Evolutionary conservation across 305 asterid species (phyloP), one percentile per base, ranked within the genome.

Genomic region (Rubia balearica): DNA sequence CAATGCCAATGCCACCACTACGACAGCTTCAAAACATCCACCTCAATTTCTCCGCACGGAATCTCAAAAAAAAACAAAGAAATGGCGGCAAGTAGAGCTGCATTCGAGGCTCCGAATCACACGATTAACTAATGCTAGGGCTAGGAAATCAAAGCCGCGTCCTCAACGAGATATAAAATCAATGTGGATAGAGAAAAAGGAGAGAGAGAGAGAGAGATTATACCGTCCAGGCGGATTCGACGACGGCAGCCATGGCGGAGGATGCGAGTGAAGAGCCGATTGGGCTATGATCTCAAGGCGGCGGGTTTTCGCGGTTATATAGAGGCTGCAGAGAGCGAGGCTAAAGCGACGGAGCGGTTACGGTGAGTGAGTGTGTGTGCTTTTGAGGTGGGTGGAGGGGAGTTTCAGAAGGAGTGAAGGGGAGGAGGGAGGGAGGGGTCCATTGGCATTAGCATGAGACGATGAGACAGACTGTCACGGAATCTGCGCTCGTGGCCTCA

Each of bases 191-290:
- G 59, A n/a, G 21, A 7, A 21, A 51, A 33, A 3, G 33, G 55
- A 8, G 9, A 42, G 46, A 42, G 46, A 42, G 19, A 51, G 2
- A 61, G 24, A 12, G 45, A 56, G 22, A 55, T 17, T 61, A 74
- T 79, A 89, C 96, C 93, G 81, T 82, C 96, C 96, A 89, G 76
- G 85, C 89, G 70, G 90, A 84, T 77, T 85, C 89, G 71, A 80
- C 17, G 69, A 82, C 14, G 41, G 90, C 71, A 69, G 88, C 89
- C 96, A 89, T 89, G 75, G 64, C 62, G 36, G 36, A 57, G 59
- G 24, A 56, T n/a, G 46, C 27, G 46, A 60, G 11, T 16, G 55
- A 21, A 11, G 55, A 70, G 79, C 22, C 77, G 64, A 42, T 36
- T 62, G 81, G 38, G 22, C 68, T 71, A 42, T 70, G 74, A 78